phyloP scores from a whole-genome alignment of 169 alveolate genomes.

The Theileria sp. region DNA sequence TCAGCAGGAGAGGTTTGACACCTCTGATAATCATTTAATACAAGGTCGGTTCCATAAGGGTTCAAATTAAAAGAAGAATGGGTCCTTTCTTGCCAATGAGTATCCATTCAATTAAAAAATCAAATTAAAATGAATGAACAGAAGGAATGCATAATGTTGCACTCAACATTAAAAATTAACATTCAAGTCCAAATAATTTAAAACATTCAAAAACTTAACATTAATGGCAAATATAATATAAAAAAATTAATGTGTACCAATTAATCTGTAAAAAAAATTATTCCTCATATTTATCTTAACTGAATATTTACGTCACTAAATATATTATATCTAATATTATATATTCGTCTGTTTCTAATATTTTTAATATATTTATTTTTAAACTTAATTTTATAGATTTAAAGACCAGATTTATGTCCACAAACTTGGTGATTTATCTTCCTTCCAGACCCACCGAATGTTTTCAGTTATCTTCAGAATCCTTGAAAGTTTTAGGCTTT shows the following conservation, averaged over 20 bases:
- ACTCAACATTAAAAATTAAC: background rate
- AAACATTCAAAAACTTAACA: background rate
- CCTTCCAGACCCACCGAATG: conserved; percentile 21
- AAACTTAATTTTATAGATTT: background rate
- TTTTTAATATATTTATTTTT: background rate
- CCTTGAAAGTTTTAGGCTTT: background rate
- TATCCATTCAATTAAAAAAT: conserved; percentile 1
- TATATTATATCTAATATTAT: background rate
- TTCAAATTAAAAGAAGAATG: background rate
- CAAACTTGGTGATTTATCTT: conserved; percentile 16
- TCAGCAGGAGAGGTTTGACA: background rate
- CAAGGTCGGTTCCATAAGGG: background rate
- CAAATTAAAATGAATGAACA: background rate
- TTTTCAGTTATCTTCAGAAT: conserved; percentile 3
- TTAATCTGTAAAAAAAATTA: background rate
- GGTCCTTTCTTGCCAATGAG: background rate
- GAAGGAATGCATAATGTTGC: conserved; percentile 8
- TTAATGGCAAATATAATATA: background rate
- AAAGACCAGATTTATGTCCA: background rate
- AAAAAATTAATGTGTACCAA: conserved; percentile 1
- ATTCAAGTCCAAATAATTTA: background rate
- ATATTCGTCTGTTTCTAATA: background rate
- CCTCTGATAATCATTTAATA: background rate
- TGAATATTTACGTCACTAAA: background rate
- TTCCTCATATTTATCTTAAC: background rate